Evolutionary conservation across 192 early-diverging fungal species (phyloP), one percentile per base, ranked within the genome.

Genomic region (Backusella parvicylindrica): DNA sequence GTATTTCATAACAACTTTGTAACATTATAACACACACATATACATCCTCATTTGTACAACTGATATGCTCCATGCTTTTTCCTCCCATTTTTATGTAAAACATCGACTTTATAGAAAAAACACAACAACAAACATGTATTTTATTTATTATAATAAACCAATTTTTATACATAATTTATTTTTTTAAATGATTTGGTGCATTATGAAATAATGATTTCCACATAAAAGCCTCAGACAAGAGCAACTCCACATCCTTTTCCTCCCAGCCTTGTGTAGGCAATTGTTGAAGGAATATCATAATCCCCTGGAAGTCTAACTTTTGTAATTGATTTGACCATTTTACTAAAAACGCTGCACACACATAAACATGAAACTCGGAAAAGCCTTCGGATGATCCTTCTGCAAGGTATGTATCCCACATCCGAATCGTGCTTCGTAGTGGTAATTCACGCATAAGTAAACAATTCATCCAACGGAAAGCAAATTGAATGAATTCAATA

Each of bases 391-490:
- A 73, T 21, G 90, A 82, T n/a, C 92, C 92, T 82, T 95, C 95
- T 9, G 94, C 90, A 77, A 96, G 79, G 79, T 99, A 99, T 41
- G 97, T 97, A 77, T 99, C 98, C 98, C 98, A 99, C 95, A 99
- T 98, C 31, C 98, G 91, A 50, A 99, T 93, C 2, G 91, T 98
- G 76, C 89, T 92, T 65, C 86, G 83, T 3, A 99, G 82, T 30
- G 92, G 90, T 43, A 99, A 82, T 81, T 99, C 98, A 50, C 98
- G 90, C 96, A 99, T 97, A 74, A 99, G 81, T 35, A 99, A 78
- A 82, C 98, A 99, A 84, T 99, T 99, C 91, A 99, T 97, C 98
- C 98, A 99, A 64, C 98, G 89, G 79, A 98, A 99, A 8, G 98
- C 95, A 86, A 99, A 99, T 83, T 98, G 97, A 68, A 99, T 96